Conservation (phyloP, 2,329 filamentous ascomycete genomes). For the Triangularia setosa region DNA sequence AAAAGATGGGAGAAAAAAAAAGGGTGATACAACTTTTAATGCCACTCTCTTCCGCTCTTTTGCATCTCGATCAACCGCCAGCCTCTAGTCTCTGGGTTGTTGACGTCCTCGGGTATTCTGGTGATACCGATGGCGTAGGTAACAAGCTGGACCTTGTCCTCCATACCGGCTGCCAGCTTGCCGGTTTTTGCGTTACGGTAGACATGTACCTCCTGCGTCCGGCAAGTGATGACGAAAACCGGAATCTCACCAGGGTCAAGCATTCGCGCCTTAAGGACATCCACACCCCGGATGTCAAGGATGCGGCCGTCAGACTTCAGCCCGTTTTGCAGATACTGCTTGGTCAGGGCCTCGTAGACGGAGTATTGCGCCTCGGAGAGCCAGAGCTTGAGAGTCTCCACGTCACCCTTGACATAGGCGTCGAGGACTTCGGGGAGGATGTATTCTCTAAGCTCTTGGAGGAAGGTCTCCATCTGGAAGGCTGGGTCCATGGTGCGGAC, state of each 20-base stretch:
- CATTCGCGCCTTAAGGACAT: constrained; percentile 76
- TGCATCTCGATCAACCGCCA: constrained; percentile 98
- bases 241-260: constrained; percentile 84
- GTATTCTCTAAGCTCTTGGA: constrained; percentile 94
- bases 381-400: constrained; percentile 88
- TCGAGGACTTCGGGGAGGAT: constrained; percentile 96
- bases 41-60: constrained; percentile 91
- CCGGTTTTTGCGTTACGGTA: constrained; percentile 89
- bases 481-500: constrained; percentile 92
- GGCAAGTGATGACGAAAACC: constrained; percentile 94
- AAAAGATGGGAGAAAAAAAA: neutral
- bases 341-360: constrained; percentile 92
- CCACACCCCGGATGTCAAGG: constrained; percentile 90
- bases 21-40: constrained; percentile 37
- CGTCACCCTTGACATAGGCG: constrained; percentile 95
- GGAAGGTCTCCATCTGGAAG: constrained; percentile 92
- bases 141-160: constrained; percentile 96
- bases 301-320: constrained; percentile 94
- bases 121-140: constrained; percentile 98
- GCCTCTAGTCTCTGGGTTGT: constrained; percentile 91
- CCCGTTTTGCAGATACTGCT: constrained; percentile 91
- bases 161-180: constrained; percentile 91
- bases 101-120: constrained; percentile 88
- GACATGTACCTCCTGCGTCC: constrained; percentile 96
- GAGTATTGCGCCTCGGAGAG: constrained; percentile 93